These are phyloP conservation scores for Talaromyces thailandensis DNA, from an alignment of 495 filamentous ascomycete genomes.

Conservation along the genomic window DNA sequence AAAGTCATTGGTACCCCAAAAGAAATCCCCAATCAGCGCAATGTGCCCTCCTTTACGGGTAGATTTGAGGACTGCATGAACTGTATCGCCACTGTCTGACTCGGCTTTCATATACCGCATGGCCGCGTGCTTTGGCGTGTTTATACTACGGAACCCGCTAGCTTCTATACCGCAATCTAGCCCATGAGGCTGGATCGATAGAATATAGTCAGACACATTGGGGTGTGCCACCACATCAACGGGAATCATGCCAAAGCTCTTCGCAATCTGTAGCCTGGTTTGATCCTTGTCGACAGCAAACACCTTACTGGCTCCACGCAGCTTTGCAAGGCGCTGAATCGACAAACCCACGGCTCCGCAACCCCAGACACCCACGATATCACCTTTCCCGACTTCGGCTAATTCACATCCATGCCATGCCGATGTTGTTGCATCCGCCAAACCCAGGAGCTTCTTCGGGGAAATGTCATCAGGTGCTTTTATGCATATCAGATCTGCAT, in stretches of 20 bases:
- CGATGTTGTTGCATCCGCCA: slow-evolving; percentile 27
- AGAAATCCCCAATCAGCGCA: slow-evolving; percentile 24
- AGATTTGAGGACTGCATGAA: slow-evolving; percentile 19
- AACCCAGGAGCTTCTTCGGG: slow-evolving; percentile 23
- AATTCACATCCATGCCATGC: slow-evolving; percentile 27
- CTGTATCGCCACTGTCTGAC: slow-evolving; percentile 17
- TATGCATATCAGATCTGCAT: slow-evolving; percentile 26
- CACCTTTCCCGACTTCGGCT: slow-evolving; percentile 24
- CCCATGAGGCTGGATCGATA: slow-evolving; percentile 20
- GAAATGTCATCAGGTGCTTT: slow-evolving; percentile 45
- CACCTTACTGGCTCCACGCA: slow-evolving; percentile 20
- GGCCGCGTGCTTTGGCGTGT: slow-evolving; percentile 12
- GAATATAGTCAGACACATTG: slow-evolving; percentile 19
- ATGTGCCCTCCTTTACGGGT: slow-evolving; percentile 24
- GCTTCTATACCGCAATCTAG: slow-evolving; percentile 28
- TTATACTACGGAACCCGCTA: slow-evolving; percentile 20
- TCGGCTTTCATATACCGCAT: slow-evolving; percentile 20
- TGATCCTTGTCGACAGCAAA: slow-evolving; percentile 25
- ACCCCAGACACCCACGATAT: slow-evolving; percentile 36
- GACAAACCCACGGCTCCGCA: slow-evolving; percentile 24
- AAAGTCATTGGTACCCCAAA: slow-evolving; percentile 19
- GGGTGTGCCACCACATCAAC: slow-evolving; percentile 17
- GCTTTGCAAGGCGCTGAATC: slow-evolving; percentile 15
- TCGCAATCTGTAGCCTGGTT: slow-evolving; percentile 16
- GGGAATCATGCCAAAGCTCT: slow-evolving; percentile 17